These are phyloP conservation scores for Corylus avellana DNA, from an alignment of 306 rosid genomes.

Conservation along the genomic window DNA sequence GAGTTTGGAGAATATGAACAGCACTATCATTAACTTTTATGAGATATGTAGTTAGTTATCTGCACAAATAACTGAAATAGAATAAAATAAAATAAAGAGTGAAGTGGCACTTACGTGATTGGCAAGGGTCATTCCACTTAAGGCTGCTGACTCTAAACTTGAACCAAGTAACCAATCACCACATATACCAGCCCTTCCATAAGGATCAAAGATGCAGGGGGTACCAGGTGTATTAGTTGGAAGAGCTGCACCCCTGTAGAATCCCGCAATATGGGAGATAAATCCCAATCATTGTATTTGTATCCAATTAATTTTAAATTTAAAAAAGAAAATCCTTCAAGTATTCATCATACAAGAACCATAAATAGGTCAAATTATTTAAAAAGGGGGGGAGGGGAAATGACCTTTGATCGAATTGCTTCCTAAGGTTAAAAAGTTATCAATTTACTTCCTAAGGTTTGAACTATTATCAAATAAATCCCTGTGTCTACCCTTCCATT, in stretches of 20 bases:
- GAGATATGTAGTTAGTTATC: neutral
- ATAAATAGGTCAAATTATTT: no score
- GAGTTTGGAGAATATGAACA: neutral
- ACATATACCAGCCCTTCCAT: conserved; percentile 87
- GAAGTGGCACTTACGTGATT: conserved; percentile 59
- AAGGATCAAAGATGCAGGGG: conserved; percentile 90
- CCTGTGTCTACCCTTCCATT: no score
- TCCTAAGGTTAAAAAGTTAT: no score
- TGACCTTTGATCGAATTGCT: no score
- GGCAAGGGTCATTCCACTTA: conserved; percentile 83
- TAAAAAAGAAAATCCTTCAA: no score
- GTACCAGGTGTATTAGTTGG: conserved; percentile 77
- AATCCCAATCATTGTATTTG: neutral
- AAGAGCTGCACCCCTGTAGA: conserved; percentile 93
- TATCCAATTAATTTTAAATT: no score
- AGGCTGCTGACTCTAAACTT: conserved; percentile 80
- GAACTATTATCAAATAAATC: no score
- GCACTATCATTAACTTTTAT: neutral
- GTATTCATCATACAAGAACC: no score
- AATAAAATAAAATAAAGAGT: neutral
- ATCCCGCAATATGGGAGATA: neutral
- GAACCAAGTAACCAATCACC: conserved; percentile 98
- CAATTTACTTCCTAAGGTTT: no score
- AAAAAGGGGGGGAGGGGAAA: no score
- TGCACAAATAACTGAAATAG: neutral